These are phyloP conservation scores for Calocybe gambosa DNA, from an alignment of 1,284 basidiomycete species.

Conservation along the genomic window DNA sequence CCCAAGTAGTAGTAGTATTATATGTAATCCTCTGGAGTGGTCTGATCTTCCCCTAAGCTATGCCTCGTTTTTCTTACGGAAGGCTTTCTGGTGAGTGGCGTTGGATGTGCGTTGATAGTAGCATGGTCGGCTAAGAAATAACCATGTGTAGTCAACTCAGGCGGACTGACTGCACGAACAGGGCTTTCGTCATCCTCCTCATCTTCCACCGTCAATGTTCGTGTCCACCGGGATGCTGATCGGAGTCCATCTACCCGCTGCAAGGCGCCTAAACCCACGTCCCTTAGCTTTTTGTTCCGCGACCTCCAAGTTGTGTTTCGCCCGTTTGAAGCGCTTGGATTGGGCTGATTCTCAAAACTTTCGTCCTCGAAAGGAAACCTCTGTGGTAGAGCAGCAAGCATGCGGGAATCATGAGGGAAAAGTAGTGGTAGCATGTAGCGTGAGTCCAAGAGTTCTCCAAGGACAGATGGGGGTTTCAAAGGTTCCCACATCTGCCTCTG, in stretches of 20 bases:
- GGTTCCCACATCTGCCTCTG: conserved; percentile 73
- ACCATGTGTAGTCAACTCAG: too few species aligned
- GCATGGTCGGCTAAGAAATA: conserved; percentile 29
- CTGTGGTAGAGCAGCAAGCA: conserved; percentile 66
- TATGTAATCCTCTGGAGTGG: conserved; percentile 30
- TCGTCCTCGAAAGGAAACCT: conserved; percentile 34
- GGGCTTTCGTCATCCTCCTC: conserved; percentile 27
- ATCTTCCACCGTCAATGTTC: conserved; percentile 31
- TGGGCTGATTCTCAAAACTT: conserved; percentile 16
- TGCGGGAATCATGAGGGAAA: conserved; percentile 73
- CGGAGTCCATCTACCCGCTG: conserved; percentile 63
- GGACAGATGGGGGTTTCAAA: conserved; percentile 66
- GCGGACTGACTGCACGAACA: conserved; percentile 14
- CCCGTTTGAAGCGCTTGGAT: conserved; percentile 8
- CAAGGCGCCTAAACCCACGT: conserved; percentile 52
- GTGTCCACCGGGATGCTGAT: conserved; percentile 41
- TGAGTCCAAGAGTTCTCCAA: conserved; percentile 86
- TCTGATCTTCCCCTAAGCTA: conserved; percentile 38
- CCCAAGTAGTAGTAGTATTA: conserved; percentile 6
- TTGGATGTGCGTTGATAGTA: conserved; percentile 37
- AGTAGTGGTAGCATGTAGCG: conserved; percentile 88
- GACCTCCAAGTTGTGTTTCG: conserved; percentile 37
- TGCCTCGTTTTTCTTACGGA: conserved; percentile 50
- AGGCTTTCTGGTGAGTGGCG: conserved; percentile 62
- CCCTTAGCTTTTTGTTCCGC: conserved; percentile 51